A percentile compares a stretch with the other conserved stretches of the same genome.
Conservation (phyloP, 2,329 filamentous ascomycete species). For the Fusarium torulosum region DNA sequence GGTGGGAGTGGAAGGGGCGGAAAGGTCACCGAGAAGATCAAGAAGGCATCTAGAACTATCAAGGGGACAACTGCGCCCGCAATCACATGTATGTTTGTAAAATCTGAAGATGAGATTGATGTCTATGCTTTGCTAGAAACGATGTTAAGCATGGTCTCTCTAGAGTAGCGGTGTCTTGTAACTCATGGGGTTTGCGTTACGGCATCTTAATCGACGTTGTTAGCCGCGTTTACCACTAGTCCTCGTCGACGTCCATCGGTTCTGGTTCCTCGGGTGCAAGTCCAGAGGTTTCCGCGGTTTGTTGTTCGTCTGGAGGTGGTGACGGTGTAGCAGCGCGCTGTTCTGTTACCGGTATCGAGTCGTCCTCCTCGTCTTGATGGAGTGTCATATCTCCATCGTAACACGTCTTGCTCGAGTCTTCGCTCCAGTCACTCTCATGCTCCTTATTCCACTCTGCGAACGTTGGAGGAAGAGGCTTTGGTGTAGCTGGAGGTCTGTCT, state of each 20-base stretch:
- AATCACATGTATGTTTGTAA: slow-evolving; percentile 15
- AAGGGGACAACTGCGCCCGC: slow-evolving; percentile 18
- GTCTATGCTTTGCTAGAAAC: slow-evolving; percentile 16
- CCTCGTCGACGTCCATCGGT: neutral
- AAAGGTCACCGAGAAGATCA: neutral
- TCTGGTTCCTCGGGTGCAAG: no score
- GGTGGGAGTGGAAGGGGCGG: neutral
- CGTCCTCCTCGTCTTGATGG: neutral
- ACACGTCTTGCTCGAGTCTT: neutral
- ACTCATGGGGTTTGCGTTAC: slow-evolving; percentile 6
- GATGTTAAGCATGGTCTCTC: neutral
- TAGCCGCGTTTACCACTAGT: neutral
- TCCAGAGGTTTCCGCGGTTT: no score
- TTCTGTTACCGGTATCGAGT: neutral
- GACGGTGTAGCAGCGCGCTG: neutral
- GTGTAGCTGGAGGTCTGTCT: neutral
- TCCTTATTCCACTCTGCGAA: slow-evolving; percentile 3
- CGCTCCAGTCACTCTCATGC: neutral
- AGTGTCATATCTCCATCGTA: neutral
- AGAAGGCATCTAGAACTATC: slow-evolving; percentile 3
- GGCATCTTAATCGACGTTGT: slow-evolving; percentile 5
- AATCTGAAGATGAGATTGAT: slow-evolving; percentile 13
- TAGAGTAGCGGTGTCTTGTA: slow-evolving; percentile 5
- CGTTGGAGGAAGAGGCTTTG: slow-evolving; percentile 20
- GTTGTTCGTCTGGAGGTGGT: neutral